Conservation (phyloP, 192 early-diverging fungal genomes). For the Coemansia sp. region DNA sequence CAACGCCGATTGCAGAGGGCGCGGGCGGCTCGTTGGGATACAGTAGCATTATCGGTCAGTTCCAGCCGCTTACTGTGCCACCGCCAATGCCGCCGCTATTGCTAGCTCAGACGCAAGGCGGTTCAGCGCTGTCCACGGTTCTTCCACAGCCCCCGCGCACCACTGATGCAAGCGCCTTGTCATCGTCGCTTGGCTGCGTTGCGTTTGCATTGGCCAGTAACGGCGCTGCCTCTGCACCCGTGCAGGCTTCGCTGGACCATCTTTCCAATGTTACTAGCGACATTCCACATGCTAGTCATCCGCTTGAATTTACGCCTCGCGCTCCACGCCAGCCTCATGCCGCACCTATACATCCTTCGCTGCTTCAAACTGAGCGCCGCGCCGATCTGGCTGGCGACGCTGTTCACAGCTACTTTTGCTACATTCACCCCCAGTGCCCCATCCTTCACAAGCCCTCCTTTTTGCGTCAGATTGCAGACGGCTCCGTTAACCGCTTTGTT, state of each 20-base stretch:
- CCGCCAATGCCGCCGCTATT: conserved; percentile 32
- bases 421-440: conserved; percentile 51
- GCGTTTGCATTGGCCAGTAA: conserved; percentile 39
- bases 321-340: no score
- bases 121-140: not conserved
- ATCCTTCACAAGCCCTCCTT: conserved; percentile 55
- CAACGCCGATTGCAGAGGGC: not conserved
- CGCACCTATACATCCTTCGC: conserved; percentile 25
- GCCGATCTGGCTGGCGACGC: conserved; percentile 23
- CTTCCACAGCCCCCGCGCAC: not conserved
- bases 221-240: conserved; percentile 13
- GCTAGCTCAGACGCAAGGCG: conserved; percentile 10
- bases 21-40: conserved; percentile 2
- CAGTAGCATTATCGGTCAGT: conserved; percentile 10
- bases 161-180: conserved; percentile 20
- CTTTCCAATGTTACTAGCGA: conserved; percentile 30
- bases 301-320: no score
- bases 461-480: conserved; percentile 35
- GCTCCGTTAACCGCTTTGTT: conserved; percentile 47
- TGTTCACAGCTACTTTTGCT: conserved; percentile 51
- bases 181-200: conserved; percentile 40
- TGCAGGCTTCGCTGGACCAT: conserved; percentile 44
- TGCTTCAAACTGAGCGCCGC: conserved; percentile 40
- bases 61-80: conserved; percentile 24
- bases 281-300: conserved; percentile 22